Percentiles rank a stretch among this genome's conserved stretches.
These are phyloP conservation scores for Tremellales sp. DNA, from an alignment of 1,284 basidiomycete genomes.

Conservation along the genomic window DNA sequence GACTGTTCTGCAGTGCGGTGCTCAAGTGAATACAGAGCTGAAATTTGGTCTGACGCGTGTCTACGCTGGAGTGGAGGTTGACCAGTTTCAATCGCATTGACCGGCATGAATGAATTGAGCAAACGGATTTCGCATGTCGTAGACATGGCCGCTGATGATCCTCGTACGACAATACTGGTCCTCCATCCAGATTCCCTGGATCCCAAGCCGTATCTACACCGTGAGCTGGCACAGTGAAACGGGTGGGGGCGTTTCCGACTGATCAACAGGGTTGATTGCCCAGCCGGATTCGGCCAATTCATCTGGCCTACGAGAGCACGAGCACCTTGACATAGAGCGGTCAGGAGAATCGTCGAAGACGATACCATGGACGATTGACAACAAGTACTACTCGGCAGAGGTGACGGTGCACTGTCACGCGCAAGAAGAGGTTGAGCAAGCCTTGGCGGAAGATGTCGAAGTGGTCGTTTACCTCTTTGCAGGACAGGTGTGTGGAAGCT, in stretches of 20 bases:
- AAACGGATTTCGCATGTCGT: too few relatives aligned
- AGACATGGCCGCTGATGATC: too few relatives aligned
- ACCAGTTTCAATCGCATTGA: too few relatives aligned
- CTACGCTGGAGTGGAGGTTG: too few relatives aligned
- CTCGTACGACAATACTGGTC: conserved; percentile 1
- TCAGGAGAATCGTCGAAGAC: too few relatives aligned
- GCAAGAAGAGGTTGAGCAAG: neutral
- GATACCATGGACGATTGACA: conserved; percentile 71
- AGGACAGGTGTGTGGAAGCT: conserved; percentile 7
- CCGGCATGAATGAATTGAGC: too few relatives aligned
- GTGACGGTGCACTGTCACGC: conserved; percentile 57
- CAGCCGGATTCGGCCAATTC: too few relatives aligned
- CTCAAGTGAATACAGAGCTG: too few relatives aligned
- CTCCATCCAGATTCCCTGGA: neutral
- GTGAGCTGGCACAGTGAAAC: neutral
- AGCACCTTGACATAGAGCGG: neutral
- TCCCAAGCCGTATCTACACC: neutral
- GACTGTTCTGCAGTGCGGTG: too few relatives aligned
- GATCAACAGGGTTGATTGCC: too few relatives aligned
- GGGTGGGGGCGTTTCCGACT: neutral
- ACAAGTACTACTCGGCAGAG: conserved; percentile 77
- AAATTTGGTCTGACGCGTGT: too few relatives aligned
- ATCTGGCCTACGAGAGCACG: neutral
- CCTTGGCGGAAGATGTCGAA: conserved; percentile 5
- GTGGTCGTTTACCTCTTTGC: conserved; percentile 35